phyloP scores from a whole-genome alignment of 345 rosid genomes.

The Aquilaria yunnanensis region DNA sequence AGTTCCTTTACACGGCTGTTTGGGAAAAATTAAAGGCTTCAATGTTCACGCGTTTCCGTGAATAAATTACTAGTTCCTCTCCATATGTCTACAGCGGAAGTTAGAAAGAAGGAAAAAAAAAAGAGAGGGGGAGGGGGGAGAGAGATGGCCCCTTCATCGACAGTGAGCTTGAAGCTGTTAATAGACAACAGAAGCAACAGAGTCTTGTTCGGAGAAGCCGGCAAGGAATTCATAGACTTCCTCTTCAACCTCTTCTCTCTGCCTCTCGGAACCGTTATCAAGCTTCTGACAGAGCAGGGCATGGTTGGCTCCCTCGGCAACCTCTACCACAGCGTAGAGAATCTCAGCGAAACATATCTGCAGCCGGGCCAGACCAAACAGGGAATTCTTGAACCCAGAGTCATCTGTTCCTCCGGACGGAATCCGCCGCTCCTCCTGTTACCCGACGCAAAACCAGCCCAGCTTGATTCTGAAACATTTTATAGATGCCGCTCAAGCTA shows the following conservation, averaged over 20 bases:
- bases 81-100: too few species aligned
- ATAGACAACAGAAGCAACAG: not conserved
- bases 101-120: too few species aligned
- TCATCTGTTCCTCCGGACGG: not conserved
- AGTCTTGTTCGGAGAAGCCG: conserved; percentile 14
- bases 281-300: not conserved
- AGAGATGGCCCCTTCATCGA: too few species aligned
- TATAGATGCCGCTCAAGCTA: not conserved
- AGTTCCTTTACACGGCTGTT: too few species aligned
- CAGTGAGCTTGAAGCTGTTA: conserved; percentile 11
- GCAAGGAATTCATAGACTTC: conserved; percentile 14
- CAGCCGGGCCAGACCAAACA: not conserved
- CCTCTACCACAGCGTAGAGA: conserved; percentile 8
- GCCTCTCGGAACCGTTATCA: conserved; percentile 14
- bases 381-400: not conserved
- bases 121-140: too few species aligned
- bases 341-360: not conserved
- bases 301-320: conserved; percentile 7
- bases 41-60: too few species aligned
- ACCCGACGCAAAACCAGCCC: not conserved
- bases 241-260: conserved; percentile 14
- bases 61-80: too few species aligned
- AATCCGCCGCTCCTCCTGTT: not conserved
- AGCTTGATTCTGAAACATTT: not conserved
- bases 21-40: too few species aligned